Percentiles rank a stretch among this genome's conserved stretches.
These are phyloP conservation scores for Daldinia childiae DNA, from an alignment of 495 filamentous ascomycete species.

Conservation along the genomic window DNA sequence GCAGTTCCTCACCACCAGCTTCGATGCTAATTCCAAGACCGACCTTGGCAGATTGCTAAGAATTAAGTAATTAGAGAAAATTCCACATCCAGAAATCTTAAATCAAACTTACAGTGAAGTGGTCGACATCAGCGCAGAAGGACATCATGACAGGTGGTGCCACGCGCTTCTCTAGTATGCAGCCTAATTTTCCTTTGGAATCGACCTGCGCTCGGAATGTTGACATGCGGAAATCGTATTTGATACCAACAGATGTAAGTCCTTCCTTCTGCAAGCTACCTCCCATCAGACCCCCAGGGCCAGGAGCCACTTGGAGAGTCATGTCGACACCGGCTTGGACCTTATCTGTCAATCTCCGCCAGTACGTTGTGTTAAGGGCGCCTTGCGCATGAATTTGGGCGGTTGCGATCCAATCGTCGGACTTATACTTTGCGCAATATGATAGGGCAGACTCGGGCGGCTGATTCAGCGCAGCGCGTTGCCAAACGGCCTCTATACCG, in stretches of 20 bases:
- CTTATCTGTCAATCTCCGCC: constrained; percentile 91
- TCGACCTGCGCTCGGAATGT: constrained; percentile 96
- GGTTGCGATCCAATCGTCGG: constrained; percentile 88
- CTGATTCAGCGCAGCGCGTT: constrained; percentile 77
- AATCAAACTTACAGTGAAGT: constrained; percentile 78
- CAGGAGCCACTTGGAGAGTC: constrained; percentile 84
- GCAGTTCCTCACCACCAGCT: constrained; percentile 85
- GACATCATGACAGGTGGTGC: constrained; percentile 88
- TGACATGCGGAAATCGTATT: constrained; percentile 96
- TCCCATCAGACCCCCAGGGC: constrained; percentile 70
- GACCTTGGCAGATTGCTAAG: constrained; percentile 91
- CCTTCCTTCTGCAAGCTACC: constrained; percentile 81
- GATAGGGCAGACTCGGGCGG: constrained; percentile 85
- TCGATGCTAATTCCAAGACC: constrained; percentile 95
- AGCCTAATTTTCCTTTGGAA: constrained; percentile 90
- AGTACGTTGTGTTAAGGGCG: constrained; percentile 90
- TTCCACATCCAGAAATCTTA: neutral
- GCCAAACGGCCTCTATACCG: constrained; percentile 93
- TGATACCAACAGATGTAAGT: constrained; percentile 88
- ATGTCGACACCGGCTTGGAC: constrained; percentile 96
- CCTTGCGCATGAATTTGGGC: constrained; percentile 86
- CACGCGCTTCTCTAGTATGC: constrained; percentile 93
- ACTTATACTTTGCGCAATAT: constrained; percentile 90
- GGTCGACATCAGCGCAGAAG: constrained; percentile 97
- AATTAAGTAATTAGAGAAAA: constrained; percentile 33